phyloP scores from a whole-genome alignment of 345 rosid species.

The Ceriops zippeliana region DNA sequence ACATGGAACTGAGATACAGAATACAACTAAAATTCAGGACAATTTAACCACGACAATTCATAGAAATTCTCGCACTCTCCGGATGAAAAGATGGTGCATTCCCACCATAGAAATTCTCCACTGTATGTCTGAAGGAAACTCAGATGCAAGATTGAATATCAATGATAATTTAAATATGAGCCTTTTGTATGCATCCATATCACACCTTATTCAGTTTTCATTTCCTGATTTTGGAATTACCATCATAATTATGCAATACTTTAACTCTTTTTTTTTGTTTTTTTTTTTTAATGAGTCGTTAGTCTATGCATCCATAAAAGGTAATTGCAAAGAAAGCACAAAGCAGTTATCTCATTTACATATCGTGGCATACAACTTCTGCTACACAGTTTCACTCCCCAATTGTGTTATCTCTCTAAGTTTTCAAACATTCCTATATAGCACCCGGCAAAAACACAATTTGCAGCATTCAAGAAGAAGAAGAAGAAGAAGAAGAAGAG shows the following conservation, averaged over 20 bases:
- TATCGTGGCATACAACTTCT: conserved; percentile 1
- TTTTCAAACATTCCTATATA: conserved; percentile 4
- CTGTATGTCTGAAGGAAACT: no score
- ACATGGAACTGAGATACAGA: background rate
- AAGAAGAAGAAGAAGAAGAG: background rate
- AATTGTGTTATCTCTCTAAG: background rate
- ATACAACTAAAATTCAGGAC: background rate
- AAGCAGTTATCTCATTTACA: conserved; percentile 20
- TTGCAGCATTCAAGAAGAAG: background rate
- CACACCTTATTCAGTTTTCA: background rate
- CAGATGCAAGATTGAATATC: background rate
- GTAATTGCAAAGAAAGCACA: conserved; percentile 3
- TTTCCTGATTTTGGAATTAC: background rate
- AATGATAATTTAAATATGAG: background rate
- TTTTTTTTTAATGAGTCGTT: background rate
- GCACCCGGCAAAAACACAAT: conserved; percentile 15
- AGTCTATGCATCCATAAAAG: conserved; percentile 15
- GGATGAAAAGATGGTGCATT: no score
- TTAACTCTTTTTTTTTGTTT: background rate
- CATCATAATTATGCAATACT: no score
- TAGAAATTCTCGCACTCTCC: background rate
- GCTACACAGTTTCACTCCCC: conserved; percentile 15
- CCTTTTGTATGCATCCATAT: background rate
- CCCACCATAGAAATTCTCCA: no score
- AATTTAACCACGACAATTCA: no score